These are phyloP conservation scores for Plenodomus biglobosus DNA, from an alignment of 2,329 filamentous ascomycete genomes.

Conservation along the genomic window DNA sequence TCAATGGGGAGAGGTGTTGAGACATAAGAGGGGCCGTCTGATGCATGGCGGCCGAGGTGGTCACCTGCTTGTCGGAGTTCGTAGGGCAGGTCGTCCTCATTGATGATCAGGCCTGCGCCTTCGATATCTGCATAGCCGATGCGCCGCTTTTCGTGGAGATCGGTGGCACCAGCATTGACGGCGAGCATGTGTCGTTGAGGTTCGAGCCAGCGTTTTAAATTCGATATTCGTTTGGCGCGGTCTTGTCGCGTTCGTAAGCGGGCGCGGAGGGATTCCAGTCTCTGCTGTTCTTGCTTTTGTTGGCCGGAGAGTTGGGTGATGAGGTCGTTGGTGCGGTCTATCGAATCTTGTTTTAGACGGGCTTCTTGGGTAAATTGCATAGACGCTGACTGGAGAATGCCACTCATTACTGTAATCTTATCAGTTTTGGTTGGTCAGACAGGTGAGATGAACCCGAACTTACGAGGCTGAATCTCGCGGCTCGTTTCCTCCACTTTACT, in stretches of 20 bases:
- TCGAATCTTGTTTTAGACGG: conserved; percentile 76
- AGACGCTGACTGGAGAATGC: conserved; percentile 77
- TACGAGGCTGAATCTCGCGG: conserved; percentile 77
- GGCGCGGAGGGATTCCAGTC: conserved; percentile 69
- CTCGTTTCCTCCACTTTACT: conserved; percentile 69
- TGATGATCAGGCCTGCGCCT: conserved; percentile 34
- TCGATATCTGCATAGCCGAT: conserved; percentile 54
- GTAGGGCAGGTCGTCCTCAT: conserved; percentile 30
- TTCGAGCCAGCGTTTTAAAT: conserved; percentile 72
- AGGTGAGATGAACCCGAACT: conserved; percentile 44
- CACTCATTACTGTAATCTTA: conserved; percentile 65
- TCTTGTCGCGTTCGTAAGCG: conserved; percentile 65
- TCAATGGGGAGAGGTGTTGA: conserved; percentile 31
- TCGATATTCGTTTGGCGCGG: conserved; percentile 70
- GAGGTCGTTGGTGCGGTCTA: conserved; percentile 78
- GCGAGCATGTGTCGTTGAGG: conserved; percentile 63
- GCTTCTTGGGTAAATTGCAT: conserved; percentile 78
- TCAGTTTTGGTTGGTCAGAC: neutral
- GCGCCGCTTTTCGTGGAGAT: conserved; percentile 47
- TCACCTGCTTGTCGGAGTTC: conserved; percentile 34
- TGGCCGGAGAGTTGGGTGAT: conserved; percentile 79
- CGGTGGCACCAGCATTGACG: conserved; percentile 42
- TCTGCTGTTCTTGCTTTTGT: conserved; percentile 74
- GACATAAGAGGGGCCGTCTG: conserved; percentile 33
- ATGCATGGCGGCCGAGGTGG: conserved; percentile 31